Base-by-base conservation (phyloP, 2,329 filamentous ascomycete species). In the Exophiala alcalophila region DNA sequence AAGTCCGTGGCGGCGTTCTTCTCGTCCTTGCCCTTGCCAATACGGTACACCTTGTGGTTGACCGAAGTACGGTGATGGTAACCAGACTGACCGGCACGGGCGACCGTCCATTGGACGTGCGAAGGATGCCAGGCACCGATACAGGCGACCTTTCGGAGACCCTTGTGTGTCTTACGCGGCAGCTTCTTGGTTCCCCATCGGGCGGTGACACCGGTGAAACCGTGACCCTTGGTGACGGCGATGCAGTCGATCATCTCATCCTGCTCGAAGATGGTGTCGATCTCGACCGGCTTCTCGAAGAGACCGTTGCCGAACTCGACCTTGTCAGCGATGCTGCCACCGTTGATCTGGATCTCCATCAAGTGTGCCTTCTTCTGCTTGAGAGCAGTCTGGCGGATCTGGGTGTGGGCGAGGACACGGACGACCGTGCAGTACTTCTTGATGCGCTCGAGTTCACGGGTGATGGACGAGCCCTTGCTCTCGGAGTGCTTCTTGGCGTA, bases 341-440 rank as follows among this genome's bases (percentile, higher is more conserved):
- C 92, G 80, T 98, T 98, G 83, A 98, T 75, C 80, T 98, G 92
- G 72, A 98, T 89, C 80, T 98, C 92, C 92, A 98, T 98, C 62
- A 98, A 81, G 76, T 98, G 92, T 65, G 92, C 91, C 87, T 97
- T 98, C 90, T 98, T 98, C 82, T 98, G 92, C 86, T 96, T 97
- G 73, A 98, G 85, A 57, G 92, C 91, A 53, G 92, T 97, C 84
- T 94, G 91, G 83, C 84, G 83, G 81, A 97, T 90, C 79, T 98
- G 92, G 63, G 92, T 96, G 84, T 98, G 92, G 72, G 92, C 91
- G 71, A 98, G 90, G 61, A 98, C 83, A 73, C 92, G 92, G 78
- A 98, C 86, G 72, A 97, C 90, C 63, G 89, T 92, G 86, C 91
- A 96, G 88, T 98, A 98, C 81, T 97, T 97, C 88, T 96, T 95